Conservation (phyloP, 2,329 filamentous ascomycete genomes). For the Ophiostoma novo-ulmi region DNA sequence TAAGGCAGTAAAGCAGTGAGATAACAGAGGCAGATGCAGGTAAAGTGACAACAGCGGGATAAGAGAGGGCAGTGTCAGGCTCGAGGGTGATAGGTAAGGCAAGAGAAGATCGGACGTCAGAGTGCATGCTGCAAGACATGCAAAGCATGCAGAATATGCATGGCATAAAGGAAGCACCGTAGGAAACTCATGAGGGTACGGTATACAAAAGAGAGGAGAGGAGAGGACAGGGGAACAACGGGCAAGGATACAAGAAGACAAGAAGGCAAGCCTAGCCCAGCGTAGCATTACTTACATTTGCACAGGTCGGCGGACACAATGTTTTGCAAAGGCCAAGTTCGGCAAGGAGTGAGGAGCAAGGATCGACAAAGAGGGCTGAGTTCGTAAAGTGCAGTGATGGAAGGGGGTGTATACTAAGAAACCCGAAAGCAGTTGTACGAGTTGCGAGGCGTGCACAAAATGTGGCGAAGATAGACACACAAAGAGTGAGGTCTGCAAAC, state of each 20-base stretch:
- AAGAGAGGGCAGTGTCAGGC: background rate
- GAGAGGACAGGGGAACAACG: background rate
- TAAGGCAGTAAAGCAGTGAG: background rate
- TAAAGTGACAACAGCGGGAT: background rate
- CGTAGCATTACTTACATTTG: background rate
- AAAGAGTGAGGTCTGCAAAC: background rate
- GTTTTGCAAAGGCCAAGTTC: background rate
- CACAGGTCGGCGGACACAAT: background rate
- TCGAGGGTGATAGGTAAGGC: background rate
- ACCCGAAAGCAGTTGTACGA: background rate
- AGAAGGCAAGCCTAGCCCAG: slow-evolving; percentile 7
- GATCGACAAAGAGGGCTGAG: background rate
- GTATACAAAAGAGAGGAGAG: background rate
- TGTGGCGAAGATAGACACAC: background rate
- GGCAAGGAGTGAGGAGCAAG: background rate
- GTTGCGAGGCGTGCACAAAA: background rate
- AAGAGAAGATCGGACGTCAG: background rate
- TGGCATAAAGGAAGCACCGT: background rate
- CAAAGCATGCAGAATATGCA: background rate
- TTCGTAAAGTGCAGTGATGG: background rate
- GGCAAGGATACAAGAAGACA: background rate
- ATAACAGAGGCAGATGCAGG: background rate
- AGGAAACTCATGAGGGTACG: background rate
- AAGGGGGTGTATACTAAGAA: background rate
- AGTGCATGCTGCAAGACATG: background rate